A percentile compares a stretch with the other conserved stretches of the same genome.
Evolutionary conservation across 495 filamentous ascomycete genomes (phyloP).

Genomic region (Penicillium argentinense): DNA sequence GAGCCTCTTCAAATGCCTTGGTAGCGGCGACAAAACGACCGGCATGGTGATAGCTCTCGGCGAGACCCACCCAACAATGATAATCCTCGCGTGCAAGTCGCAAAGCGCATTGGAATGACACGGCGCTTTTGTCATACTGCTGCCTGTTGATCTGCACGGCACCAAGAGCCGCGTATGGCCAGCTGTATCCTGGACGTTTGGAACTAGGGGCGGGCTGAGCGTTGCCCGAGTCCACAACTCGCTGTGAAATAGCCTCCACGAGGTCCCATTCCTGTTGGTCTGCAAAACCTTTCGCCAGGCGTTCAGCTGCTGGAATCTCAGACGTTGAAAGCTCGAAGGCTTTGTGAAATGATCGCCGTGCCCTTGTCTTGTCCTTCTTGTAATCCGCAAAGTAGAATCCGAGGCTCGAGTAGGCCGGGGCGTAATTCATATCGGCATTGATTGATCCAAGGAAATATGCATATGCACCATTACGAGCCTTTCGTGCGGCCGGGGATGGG

Average conservation of each 20-base stretch:
- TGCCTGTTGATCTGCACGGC: conserved; percentile 96
- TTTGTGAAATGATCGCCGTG: conserved; percentile 91
- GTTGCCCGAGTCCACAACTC: conserved; percentile 90
- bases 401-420: conserved; percentile 88
- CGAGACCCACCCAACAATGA: conserved; percentile 92
- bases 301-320: conserved; percentile 85
- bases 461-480: conserved; percentile 76
- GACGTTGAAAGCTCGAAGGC: conserved; percentile 90
- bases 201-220: conserved; percentile 86
- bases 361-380: conserved; percentile 77
- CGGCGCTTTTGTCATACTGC: conserved; percentile 81
- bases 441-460: conserved; percentile 79
- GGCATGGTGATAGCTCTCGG: conserved; percentile 93
- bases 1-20: conserved; percentile 84
- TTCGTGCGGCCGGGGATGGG: conserved; percentile 65
- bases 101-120: conserved; percentile 89
- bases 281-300: conserved; percentile 80
- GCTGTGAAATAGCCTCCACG: conserved; percentile 86
- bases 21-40: conserved; percentile 88
- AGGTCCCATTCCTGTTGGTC: conserved; percentile 93
- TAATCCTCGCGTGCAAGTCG: conserved; percentile 82
- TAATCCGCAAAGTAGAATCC: conserved; percentile 97
- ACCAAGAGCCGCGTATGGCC: conserved; percentile 93
- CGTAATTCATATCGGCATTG: conserved; percentile 84
- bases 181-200: conserved; percentile 86